phyloP scores from a whole-genome alignment of 2,329 filamentous ascomycete species.

The Trichoderma aggressivum region DNA sequence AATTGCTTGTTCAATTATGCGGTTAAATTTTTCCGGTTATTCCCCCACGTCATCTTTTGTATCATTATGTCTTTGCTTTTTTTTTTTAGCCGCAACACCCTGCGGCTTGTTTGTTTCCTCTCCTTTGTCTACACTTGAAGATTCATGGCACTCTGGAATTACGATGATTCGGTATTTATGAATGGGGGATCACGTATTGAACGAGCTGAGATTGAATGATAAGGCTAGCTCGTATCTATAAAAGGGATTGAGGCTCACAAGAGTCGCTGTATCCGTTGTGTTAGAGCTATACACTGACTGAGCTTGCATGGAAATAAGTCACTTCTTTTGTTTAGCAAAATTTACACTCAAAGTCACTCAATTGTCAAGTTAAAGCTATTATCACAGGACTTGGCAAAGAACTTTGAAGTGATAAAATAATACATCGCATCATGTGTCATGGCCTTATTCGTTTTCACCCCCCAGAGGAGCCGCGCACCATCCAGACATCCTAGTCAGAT shows the following conservation, averaged over 20 bases:
- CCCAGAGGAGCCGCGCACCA: neutral
- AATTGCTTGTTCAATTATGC: neutral
- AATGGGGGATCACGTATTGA: neutral
- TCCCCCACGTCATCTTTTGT: slow-evolving; percentile 29
- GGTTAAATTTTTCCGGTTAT: neutral
- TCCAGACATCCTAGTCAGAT: neutral
- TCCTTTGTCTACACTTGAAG: neutral
- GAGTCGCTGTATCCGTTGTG: neutral
- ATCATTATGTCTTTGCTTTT: slow-evolving; percentile 32
- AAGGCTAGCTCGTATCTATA: neutral
- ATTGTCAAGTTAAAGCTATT: neutral
- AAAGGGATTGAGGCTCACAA: neutral
- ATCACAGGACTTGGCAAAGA: too few species aligned
- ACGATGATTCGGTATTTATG: slow-evolving; percentile 1
- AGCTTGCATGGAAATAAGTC: neutral
- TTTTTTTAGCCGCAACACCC: neutral
- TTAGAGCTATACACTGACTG: neutral
- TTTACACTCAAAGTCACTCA: too few species aligned
- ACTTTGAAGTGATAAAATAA: neutral
- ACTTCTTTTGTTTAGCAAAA: neutral
- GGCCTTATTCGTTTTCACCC: neutral
- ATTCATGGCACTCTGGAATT: neutral
- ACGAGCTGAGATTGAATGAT: neutral
- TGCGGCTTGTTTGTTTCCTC: neutral
- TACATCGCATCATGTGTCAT: neutral